Conservation (phyloP, 1,139 yeast species). For the Geotrichum restrictum region DNA sequence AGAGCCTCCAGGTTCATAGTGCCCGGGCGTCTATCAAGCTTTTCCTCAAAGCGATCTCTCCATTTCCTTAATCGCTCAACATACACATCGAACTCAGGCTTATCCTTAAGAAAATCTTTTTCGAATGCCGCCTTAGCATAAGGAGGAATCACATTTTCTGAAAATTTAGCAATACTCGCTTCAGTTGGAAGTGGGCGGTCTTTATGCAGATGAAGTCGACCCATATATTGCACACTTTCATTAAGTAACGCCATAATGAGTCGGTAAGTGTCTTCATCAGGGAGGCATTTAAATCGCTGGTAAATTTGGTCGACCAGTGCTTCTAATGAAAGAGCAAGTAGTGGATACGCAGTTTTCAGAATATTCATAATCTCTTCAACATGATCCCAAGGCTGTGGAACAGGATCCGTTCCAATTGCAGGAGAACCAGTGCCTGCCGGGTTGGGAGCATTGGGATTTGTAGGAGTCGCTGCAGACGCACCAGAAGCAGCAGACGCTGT, state of each 20-base stretch:
- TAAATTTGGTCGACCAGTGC: slow-evolving; percentile 93
- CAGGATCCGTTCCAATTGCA: slow-evolving; percentile 24
- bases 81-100: slow-evolving; percentile 87
- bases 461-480: slow-evolving; percentile 18
- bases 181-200: slow-evolving; percentile 91
- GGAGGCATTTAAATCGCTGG: slow-evolving; percentile 88
- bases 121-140: slow-evolving; percentile 89
- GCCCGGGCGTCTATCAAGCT: slow-evolving; percentile 70
- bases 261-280: slow-evolving; percentile 95
- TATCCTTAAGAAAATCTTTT: slow-evolving; percentile 79
- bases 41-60: slow-evolving; percentile 90
- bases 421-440: slow-evolving; percentile 18
- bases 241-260: slow-evolving; percentile 85
- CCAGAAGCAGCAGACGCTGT: slow-evolving; percentile 19
- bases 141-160: slow-evolving; percentile 88
- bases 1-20: slow-evolving; percentile 80
- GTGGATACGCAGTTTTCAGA: slow-evolving; percentile 91
- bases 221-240: slow-evolving; percentile 87
- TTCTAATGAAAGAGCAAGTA: slow-evolving; percentile 86
- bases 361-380: slow-evolving; percentile 95
- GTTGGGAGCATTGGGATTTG: slow-evolving; percentile 16
- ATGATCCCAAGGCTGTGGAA: slow-evolving; percentile 84
- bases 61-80: slow-evolving; percentile 79
- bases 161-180: slow-evolving; percentile 81
- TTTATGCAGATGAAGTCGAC: slow-evolving; percentile 74